phyloP scores from a whole-genome alignment of 1,139 yeast genomes.

The Suhomyces ambrosiae region DNA sequence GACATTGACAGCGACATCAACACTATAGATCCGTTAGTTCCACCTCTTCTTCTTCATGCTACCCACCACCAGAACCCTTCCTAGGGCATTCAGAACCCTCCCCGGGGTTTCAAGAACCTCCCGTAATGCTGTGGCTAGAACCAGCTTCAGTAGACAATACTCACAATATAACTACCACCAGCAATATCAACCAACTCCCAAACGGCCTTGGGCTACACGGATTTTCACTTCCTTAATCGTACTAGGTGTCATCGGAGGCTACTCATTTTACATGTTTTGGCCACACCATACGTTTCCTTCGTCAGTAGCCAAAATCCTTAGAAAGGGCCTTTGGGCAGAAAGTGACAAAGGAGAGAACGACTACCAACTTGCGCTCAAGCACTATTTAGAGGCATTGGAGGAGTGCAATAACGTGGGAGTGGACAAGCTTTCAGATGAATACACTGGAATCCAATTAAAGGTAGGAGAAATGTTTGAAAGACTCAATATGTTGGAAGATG shows the following conservation, averaged over 20 bases:
- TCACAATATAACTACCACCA: slow-evolving; percentile 20
- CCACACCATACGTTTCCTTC: slow-evolving; percentile 58
- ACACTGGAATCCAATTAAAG: slow-evolving; percentile 84
- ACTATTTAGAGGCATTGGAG: slow-evolving; percentile 55
- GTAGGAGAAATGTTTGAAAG: slow-evolving; percentile 85
- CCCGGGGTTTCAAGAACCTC: too few species aligned
- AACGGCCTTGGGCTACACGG: slow-evolving; percentile 22
- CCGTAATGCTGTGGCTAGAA: too few species aligned
- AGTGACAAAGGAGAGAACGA: slow-evolving; percentile 67
- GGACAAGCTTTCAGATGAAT: slow-evolving; percentile 64
- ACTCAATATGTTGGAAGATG: slow-evolving; percentile 60
- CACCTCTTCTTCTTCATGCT: too few species aligned
- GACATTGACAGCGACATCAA: neutral
- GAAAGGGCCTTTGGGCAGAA: slow-evolving; percentile 86
- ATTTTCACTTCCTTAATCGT: slow-evolving; percentile 30
- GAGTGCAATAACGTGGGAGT: slow-evolving; percentile 46
- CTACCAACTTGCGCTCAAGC: slow-evolving; percentile 62
- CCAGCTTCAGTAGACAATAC: too few species aligned
- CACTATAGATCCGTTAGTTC: too few species aligned
- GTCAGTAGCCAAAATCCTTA: slow-evolving; percentile 65
- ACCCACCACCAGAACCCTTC: neutral
- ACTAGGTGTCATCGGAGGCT: slow-evolving; percentile 33
- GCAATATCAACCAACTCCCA: slow-evolving; percentile 22
- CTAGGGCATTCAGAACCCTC: neutral
- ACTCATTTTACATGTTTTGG: slow-evolving; percentile 58